Percentiles rank a stretch among this genome's conserved stretches.
Evolutionary conservation across 2,329 filamentous ascomycete species (phyloP).

Genomic region (Colletotrichum somersetense): DNA sequence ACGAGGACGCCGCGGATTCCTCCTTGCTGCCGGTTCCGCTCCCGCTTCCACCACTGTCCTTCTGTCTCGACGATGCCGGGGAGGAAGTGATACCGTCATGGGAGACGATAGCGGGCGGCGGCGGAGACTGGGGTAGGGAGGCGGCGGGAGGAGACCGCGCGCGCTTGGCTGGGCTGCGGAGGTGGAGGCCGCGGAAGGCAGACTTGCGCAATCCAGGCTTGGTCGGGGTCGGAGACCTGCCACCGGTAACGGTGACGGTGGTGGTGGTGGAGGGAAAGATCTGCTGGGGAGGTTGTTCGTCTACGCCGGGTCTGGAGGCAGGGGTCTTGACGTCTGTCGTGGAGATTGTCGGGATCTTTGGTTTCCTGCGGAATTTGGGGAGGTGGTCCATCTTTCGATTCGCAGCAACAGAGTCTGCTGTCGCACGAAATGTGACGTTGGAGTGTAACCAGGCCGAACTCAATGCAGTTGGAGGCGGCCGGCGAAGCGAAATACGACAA

Average conservation of each 20-base stretch:
- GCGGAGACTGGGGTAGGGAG: slow-evolving; percentile 44
- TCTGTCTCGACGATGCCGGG: slow-evolving; percentile 34
- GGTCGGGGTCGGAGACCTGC: slow-evolving; percentile 28
- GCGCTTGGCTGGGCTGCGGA: slow-evolving; percentile 62
- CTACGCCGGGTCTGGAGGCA: slow-evolving; percentile 42
- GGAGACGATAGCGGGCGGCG: slow-evolving; percentile 49
- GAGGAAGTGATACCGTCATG: slow-evolving; percentile 51
- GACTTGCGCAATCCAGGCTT: slow-evolving; percentile 51
- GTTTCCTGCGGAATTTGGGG: slow-evolving; percentile 58
- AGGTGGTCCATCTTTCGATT: slow-evolving; percentile 56
- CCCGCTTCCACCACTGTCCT: slow-evolving; percentile 19
- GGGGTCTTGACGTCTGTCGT: slow-evolving; percentile 51
- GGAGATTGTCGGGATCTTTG: slow-evolving; percentile 58
- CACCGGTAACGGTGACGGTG: slow-evolving; percentile 33
- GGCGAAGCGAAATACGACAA: background rate
- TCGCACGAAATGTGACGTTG: background rate
- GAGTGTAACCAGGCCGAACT: background rate
- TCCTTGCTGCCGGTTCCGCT: slow-evolving; percentile 36
- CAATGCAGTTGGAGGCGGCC: background rate
- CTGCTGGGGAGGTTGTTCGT: slow-evolving; percentile 44
- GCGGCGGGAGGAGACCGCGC: slow-evolving; percentile 57
- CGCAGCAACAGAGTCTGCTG: background rate
- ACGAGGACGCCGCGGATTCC: slow-evolving; percentile 17
- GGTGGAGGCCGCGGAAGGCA: slow-evolving; percentile 60
- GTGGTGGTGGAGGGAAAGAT: slow-evolving; percentile 41